A percentile compares a stretch with the other conserved stretches of the same genome.
Conservation (phyloP, 2,329 filamentous ascomycete genomes). For the Sclerotiophoma versabilis region DNA sequence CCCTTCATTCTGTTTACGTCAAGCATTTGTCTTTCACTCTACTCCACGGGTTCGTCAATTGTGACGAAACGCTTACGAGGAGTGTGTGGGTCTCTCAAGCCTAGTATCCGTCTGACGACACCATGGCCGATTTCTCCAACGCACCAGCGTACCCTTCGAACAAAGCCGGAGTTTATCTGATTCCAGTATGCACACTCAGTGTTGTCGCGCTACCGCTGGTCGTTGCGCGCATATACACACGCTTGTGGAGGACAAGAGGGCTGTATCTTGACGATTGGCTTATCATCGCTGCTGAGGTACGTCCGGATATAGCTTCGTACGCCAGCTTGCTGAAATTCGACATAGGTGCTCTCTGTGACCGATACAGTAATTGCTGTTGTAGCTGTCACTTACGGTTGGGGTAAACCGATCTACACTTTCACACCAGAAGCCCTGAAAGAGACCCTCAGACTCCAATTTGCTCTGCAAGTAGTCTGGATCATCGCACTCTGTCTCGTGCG, state of each 20-base stretch:
- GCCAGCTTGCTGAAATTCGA: not conserved
- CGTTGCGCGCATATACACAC: slow-evolving; percentile 31
- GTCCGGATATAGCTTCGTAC: not conserved
- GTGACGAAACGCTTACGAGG: not conserved
- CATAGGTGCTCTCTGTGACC: slow-evolving; percentile 24
- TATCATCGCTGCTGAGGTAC: slow-evolving; percentile 35
- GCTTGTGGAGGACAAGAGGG: slow-evolving; percentile 22
- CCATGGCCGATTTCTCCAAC: slow-evolving; percentile 9
- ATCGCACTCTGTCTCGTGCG: slow-evolving; percentile 32
- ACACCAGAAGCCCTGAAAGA: slow-evolving; percentile 18
- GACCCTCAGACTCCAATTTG: slow-evolving; percentile 33
- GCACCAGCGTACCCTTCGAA: slow-evolving; percentile 28
- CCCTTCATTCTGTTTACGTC: no score
- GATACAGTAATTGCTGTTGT: slow-evolving; percentile 24
- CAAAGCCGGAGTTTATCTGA: slow-evolving; percentile 27
- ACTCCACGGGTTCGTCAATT: not conserved
- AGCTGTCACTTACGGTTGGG: slow-evolving; percentile 33
- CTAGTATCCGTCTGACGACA: not conserved
- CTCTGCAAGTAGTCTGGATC: slow-evolving; percentile 34
- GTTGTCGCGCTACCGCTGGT: slow-evolving; percentile 28
- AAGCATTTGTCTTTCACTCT: not conserved
- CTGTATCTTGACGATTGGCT: slow-evolving; percentile 38
- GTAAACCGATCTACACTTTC: slow-evolving; percentile 29
- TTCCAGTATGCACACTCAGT: slow-evolving; percentile 30
- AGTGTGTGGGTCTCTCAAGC: not conserved